Evolutionary conservation across 495 filamentous ascomycete genomes (phyloP), one percentile per base, ranked within the genome.

Genomic region (Apodospora peruviana): DNA sequence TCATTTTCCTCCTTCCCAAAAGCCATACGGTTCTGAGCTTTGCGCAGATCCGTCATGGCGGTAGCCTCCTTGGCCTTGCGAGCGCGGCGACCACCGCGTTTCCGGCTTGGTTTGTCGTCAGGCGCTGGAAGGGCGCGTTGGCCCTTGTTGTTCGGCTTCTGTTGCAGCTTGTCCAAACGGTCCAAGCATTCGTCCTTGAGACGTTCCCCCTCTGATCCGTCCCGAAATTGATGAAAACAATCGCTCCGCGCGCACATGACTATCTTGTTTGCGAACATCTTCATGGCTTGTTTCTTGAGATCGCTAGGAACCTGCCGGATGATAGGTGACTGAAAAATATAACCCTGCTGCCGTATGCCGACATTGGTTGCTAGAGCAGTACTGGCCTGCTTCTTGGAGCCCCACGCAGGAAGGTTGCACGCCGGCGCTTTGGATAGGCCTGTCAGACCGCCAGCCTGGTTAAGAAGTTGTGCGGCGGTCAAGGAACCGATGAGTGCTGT

Each of bases 1-100:
- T 98, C 93, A 53, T 85, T 81, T 65, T 98, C 93, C 59, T 97
- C 93, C 58, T 94, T 93, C 43, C 91, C 91, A 55, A 98, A 98
- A 0, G 86, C 90, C 78, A 98, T 84, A 19, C 93, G 81, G 68
- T 98, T 98, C 68, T 96, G 91, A 7, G 91, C 90, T 61, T 97
- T 97, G 47, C 90, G 86, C 24, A 98, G 73, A 47, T 98, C 93
- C 2, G 93, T 98, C 90, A 96, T 95, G 50, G 93, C 91, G 5
- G 86, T 86, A 8, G 91, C 90, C 71, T 96, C 94, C 75, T 98
- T 98, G 50, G 91, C 93, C 65, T 95, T 96, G 34, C 93, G 80
- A 4, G 91, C 93, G 51, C 91, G 78, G 22, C 94, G 77, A 40
- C 93, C 93, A 65, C 93, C 93, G 55, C 93, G 87, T 69, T 98